Base-by-base conservation (phyloP, 495 filamentous ascomycete genomes). In the Penicillium coprophilum region DNA sequence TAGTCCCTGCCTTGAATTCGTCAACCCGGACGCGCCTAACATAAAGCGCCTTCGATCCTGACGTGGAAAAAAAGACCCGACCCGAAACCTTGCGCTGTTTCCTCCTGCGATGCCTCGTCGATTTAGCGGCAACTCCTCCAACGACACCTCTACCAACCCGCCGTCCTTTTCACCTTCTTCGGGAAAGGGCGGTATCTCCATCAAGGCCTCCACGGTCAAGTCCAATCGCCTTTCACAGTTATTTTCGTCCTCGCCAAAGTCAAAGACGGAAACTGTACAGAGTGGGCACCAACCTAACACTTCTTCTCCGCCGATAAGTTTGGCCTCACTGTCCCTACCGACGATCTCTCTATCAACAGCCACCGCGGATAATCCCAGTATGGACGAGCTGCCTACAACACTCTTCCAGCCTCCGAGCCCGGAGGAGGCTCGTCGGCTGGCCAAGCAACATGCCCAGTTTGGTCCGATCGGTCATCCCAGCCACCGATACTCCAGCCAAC, bases 301-400 rank as follows among this genome's bases (percentile, higher is more conserved):
- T 19, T 75, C 85, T 32, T 80, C 85, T 46, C 81, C 86, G 38
- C 78, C 83, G 50, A 87, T 90, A 61, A 87, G 83, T 52, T 83
- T 86, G 38, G 76, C 90, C 30, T 84, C 85, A 63, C 71, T 93
- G 59, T 91, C 91, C 41, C 75, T 97, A 64, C 94, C 94, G 32
- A 92, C 88, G 45, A 98, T 98, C 58, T 96, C 88, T 24, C 82
- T 97, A 32, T 96, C 93, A 6, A 91, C 91, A 10, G 91, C 92
- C 53, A 89, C 85, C 12, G 89, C 85, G 34, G 91, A 91, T 55
- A 91, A 90, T 62, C 82, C 82, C 55, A 85, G 81, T 63, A 83
- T 83, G 74, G 88, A 94, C 66, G 87, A 85, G 62, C 72, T 82
- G 34, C 77, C 88, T 2, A 92, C 87, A 19, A 96, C 91, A 4